phyloP scores from a whole-genome alignment of 2,329 filamentous ascomycete species.

The Fusarium miscanthi region DNA sequence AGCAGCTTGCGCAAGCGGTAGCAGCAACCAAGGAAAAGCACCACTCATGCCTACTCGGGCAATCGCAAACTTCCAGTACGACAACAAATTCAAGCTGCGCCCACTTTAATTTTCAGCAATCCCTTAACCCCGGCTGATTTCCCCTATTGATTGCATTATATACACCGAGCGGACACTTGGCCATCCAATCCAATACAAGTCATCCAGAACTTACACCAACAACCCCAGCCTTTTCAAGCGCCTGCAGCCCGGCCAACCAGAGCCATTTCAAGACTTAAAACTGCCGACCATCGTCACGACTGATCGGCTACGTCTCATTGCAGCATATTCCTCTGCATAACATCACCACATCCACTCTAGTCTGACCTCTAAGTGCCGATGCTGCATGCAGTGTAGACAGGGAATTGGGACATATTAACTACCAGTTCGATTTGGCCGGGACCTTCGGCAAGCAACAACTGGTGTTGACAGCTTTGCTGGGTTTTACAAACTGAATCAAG shows the following conservation, averaged over 20 bases:
- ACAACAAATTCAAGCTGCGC: slow-evolving; percentile 18
- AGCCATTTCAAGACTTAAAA: slow-evolving; percentile 25
- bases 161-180: slow-evolving; percentile 25
- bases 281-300: slow-evolving; percentile 27
- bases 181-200: slow-evolving; percentile 26
- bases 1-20: slow-evolving; percentile 38
- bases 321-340: slow-evolving; percentile 39
- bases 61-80: slow-evolving; percentile 31
- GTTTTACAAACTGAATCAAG: slow-evolving; percentile 7
- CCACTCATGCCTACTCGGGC: slow-evolving; percentile 27
- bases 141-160: slow-evolving; percentile 24
- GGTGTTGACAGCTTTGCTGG: slow-evolving; percentile 26
- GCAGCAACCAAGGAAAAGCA: slow-evolving; percentile 41
- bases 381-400: slow-evolving; percentile 40
- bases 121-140: slow-evolving; percentile 14
- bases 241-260: slow-evolving; percentile 44
- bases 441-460: slow-evolving; percentile 29
- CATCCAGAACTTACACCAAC: slow-evolving; percentile 22
- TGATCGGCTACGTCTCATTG: slow-evolving; percentile 36
- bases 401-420: slow-evolving; percentile 29
- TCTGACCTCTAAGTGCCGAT: slow-evolving; percentile 33
- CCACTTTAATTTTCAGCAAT: slow-evolving; percentile 31
- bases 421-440: slow-evolving; percentile 30
- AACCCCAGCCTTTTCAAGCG: slow-evolving; percentile 24
- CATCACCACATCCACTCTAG: slow-evolving; percentile 34